Evolutionary conservation across 352 stramenopile species (phyloP), one percentile per base, ranked within the genome.

Genomic region (Blastocystis sp.): DNA sequence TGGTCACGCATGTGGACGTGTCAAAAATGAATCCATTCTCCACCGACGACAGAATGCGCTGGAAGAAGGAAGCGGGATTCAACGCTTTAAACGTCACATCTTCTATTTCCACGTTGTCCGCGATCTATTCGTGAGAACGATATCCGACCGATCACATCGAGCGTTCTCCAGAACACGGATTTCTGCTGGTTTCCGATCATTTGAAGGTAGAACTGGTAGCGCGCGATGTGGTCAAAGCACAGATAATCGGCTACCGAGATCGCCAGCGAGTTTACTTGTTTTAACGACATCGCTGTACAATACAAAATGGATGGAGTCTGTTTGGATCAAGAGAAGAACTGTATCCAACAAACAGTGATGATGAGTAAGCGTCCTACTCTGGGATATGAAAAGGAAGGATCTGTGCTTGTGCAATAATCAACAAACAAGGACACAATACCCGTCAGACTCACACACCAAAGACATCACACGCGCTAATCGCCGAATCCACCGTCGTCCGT

Each of bases 381-480:
- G n/a, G n/a, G n/a, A n/a, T n/a, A n/a, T n/a, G n/a, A 59, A 59
- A 3, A 59, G 11, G 18, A 59, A 59, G 2, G n/a, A 59, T 27
- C 32, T 32, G 6, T 51, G 32, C 18, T n/a, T 75, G 16, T 46
- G 27, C 24, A 7, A 53, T 56, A 54, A 34, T 6, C 6, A 57
- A 81, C 49, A 81, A 63, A 64, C 69, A 81, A 38, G n/a, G 2
- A 0, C 36, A 53, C n/a, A 59, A 59, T 32, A 6, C 32, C 51
- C 32, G 11, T 59, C 18, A 59, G 46, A 32, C 51, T n/a, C 27
- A 72, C 32, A 63, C 29, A 46, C 14, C 24, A 21, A 48, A 81
- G 18, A 81, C n/a, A 61, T 81, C 69, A 65, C 69, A 81, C 18
- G 69, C 42, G 63, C 69, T 81, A 32, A 81, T 44, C 21, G 69